phyloP scores from a whole-genome alignment of 1,284 basidiomycete species.

The Salmacisia buchloeana region DNA sequence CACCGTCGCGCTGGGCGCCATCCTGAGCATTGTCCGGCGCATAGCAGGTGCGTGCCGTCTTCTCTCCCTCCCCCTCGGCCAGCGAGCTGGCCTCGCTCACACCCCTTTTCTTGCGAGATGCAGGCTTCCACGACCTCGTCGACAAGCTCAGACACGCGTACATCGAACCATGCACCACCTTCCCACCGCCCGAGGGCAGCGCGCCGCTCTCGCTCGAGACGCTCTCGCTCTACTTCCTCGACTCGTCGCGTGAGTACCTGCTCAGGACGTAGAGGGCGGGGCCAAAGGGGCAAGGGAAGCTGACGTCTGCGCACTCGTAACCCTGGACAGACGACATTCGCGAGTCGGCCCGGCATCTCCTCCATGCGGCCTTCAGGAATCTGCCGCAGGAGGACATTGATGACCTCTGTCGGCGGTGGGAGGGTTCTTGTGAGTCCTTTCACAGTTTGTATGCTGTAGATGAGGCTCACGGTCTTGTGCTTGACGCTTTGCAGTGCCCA shows the following conservation, averaged over 20 bases:
- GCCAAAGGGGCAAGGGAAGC: too few relatives aligned
- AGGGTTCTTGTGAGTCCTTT: conserved; percentile 59
- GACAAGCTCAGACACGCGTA: background rate
- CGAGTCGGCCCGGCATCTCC: conserved; percentile 57
- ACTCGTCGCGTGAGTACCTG: conserved; percentile 22
- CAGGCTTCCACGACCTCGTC: background rate
- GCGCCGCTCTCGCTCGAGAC: conserved; percentile 7
- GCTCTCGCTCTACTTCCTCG: conserved; percentile 13
- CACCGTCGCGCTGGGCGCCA: background rate
- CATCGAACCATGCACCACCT: background rate
- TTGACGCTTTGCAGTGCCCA: conserved; percentile 61
- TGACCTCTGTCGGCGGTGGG: conserved; percentile 63
- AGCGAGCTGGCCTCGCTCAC: too few relatives aligned
- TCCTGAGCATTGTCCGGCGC: background rate
- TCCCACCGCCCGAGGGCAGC: background rate
- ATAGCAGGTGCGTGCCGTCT: background rate
- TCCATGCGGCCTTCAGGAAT: conserved; percentile 66
- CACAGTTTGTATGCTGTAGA: background rate
- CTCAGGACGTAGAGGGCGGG: too few relatives aligned
- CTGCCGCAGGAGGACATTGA: conserved; percentile 65
- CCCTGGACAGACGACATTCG: background rate
- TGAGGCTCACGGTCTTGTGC: background rate
- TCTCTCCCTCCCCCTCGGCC: background rate
- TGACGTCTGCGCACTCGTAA: background rate
- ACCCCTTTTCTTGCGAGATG: too few relatives aligned